phyloP scores from a whole-genome alignment of 2,329 filamentous ascomycete genomes.

The Penicillium sp. region DNA sequence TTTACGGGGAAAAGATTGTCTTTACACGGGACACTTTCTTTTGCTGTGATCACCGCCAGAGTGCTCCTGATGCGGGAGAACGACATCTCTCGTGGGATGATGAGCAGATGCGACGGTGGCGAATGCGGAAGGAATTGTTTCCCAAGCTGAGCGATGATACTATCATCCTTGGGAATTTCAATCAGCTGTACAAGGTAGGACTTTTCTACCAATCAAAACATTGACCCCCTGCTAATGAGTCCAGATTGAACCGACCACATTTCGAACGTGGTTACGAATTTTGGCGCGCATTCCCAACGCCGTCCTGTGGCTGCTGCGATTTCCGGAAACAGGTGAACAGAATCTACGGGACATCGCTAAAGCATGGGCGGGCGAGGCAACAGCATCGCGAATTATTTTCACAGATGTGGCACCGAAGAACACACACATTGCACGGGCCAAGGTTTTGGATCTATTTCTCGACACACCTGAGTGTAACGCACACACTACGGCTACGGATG shows the following conservation, averaged over 20 bases:
- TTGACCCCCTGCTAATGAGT: not conserved
- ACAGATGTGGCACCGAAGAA: conserved; percentile 96
- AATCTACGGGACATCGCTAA: conserved; percentile 79
- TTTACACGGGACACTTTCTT: conserved; percentile 96
- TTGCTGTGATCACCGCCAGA: conserved; percentile 95
- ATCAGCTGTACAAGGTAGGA: conserved; percentile 92
- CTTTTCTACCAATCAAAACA: not conserved
- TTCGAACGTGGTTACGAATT: conserved; percentile 93
- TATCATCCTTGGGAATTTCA: conserved; percentile 96
- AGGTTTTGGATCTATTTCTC: conserved; percentile 90
- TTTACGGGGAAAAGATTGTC: conserved; percentile 96
- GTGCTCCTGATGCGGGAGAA: conserved; percentile 71
- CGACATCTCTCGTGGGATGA: conserved; percentile 73
- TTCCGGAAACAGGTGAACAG: conserved; percentile 87
- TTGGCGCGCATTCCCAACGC: conserved; percentile 81
- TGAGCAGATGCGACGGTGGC: conserved; percentile 80
- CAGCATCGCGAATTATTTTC: conserved; percentile 85
- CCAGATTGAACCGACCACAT: conserved; percentile 94
- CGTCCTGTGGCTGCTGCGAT: conserved; percentile 92
- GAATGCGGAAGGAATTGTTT: conserved; percentile 91
- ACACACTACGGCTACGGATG: conserved; percentile 94
- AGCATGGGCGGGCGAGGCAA: conserved; percentile 79
- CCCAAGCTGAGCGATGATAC: conserved; percentile 76
- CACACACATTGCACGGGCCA: conserved; percentile 86
- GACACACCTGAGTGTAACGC: conserved; percentile 98